Conservation (phyloP, 176 grass and related monocot genomes). For the Carex cristatella region DNA sequence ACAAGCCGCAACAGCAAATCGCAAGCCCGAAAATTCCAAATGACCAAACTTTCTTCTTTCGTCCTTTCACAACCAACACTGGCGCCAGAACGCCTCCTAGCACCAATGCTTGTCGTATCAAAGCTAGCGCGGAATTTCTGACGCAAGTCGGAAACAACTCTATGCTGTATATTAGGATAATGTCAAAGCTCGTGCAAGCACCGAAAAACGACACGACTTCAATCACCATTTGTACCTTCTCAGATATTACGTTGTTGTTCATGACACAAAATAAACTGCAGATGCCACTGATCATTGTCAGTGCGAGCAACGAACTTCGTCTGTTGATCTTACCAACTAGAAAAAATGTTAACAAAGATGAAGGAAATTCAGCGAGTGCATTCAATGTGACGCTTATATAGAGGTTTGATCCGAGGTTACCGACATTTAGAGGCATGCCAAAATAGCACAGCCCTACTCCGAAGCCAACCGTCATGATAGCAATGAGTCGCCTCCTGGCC, state of each 20-base stretch:
- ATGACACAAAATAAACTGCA: constrained; percentile 51
- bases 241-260: constrained; percentile 15
- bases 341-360: constrained; percentile 38
- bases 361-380: constrained; percentile 58
- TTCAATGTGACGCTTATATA: constrained; percentile 80
- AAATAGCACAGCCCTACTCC: constrained; percentile 77
- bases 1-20: constrained; percentile 45
- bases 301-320: constrained; percentile 35
- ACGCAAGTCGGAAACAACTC: constrained; percentile 92
- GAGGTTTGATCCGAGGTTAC: constrained; percentile 68
- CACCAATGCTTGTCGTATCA: constrained; percentile 56
- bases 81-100: constrained; percentile 66
- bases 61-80: constrained; percentile 58
- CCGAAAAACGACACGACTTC: constrained; percentile 61
- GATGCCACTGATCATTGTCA: constrained; percentile 35
- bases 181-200: constrained; percentile 57
- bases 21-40: constrained; percentile 64
- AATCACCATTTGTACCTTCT: constrained; percentile 36
- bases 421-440: constrained; percentile 90
- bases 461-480: constrained; percentile 52
- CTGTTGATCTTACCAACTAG: constrained; percentile 47
- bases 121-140: constrained; percentile 68
- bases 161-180: constrained; percentile 56
- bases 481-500: constrained; percentile 48
- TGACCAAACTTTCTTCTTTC: constrained; percentile 48